Conservation (phyloP, 805 yeast genomes). For the Citeromyces nyonsensis region DNA sequence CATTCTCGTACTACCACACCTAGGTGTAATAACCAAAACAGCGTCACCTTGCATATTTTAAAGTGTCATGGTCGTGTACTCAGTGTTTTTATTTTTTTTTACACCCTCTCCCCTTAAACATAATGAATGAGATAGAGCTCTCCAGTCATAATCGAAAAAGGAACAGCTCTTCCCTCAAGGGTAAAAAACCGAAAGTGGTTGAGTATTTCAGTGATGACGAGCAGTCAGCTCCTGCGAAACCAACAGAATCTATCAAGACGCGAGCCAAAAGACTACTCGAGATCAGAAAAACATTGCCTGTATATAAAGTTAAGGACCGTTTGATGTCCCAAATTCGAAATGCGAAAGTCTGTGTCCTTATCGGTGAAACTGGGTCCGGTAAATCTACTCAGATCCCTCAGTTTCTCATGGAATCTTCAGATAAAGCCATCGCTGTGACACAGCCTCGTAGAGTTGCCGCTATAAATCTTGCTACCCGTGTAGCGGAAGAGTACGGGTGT, state of each 20-base stretch:
- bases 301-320: conserved; percentile 53
- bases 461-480: conserved; percentile 83
- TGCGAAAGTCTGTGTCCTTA: conserved; percentile 61
- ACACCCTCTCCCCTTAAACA: not conserved
- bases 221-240: conserved; percentile 2
- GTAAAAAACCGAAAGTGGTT: conserved; percentile 12
- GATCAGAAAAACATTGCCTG: conserved; percentile 52
- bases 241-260: conserved; percentile 12
- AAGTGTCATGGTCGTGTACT: no score
- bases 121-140: not conserved
- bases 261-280: conserved; percentile 29
- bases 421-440: conserved; percentile 69
- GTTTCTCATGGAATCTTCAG: conserved; percentile 42
- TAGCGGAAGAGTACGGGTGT: conserved; percentile 76
- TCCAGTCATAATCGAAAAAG: not conserved
- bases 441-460: conserved; percentile 99
- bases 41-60: no score
- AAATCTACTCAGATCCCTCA: conserved; percentile 96
- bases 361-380: conserved; percentile 98
- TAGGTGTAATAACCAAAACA: no score
- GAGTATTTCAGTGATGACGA: conserved; percentile 20
- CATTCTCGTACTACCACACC: no score
- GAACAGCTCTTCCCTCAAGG: not conserved
- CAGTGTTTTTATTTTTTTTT: no score
- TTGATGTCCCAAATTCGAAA: conserved; percentile 36